Evolutionary conservation across 1,284 basidiomycete species (phyloP).

Genomic region (Pseudozyma sp.): DNA sequence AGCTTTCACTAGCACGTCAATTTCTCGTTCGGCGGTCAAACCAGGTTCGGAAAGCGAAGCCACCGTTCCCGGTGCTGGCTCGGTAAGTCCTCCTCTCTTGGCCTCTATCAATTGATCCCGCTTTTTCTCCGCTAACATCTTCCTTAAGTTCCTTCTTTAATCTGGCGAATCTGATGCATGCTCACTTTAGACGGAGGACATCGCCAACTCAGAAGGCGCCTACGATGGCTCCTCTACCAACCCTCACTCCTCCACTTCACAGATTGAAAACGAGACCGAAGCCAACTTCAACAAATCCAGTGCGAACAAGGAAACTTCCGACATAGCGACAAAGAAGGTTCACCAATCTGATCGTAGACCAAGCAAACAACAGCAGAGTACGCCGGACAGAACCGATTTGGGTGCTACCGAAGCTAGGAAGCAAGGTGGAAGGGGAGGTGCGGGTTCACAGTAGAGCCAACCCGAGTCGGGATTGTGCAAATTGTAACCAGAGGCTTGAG

Average conservation of each 20-base stretch:
- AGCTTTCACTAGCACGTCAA: background rate
- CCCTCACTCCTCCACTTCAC: slow-evolving; percentile 10
- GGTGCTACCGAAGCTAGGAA: slow-evolving; percentile 30
- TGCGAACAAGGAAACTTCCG: slow-evolving; percentile 16
- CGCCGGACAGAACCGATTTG: slow-evolving; percentile 13
- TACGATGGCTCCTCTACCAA: slow-evolving; percentile 27
- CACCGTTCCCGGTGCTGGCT: slow-evolving; percentile 34
- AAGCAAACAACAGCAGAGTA: slow-evolving; percentile 17
- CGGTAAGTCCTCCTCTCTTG: slow-evolving; percentile 19
- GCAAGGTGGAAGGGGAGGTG: slow-evolving; percentile 19
- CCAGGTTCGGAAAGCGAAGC: slow-evolving; percentile 47
- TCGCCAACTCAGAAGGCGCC: slow-evolving; percentile 31
- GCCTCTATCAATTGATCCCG: slow-evolving; percentile 23
- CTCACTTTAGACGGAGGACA: slow-evolving; percentile 36
- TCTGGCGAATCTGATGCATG: background rate
- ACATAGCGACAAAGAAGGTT: slow-evolving; percentile 13
- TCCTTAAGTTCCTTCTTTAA: background rate
- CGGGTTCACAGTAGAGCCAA: background rate
- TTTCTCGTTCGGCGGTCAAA: slow-evolving; percentile 27
- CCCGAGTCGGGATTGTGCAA: no score
- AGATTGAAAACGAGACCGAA: slow-evolving; percentile 30
- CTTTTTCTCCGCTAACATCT: slow-evolving; percentile 30
- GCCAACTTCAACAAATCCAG: slow-evolving; percentile 18
- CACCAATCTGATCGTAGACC: slow-evolving; percentile 12
- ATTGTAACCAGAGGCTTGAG: no score